Evolutionary conservation across 1,284 basidiomycete species (phyloP).

Genomic region (Cutaneotrichosporon cyanovorans): DNA sequence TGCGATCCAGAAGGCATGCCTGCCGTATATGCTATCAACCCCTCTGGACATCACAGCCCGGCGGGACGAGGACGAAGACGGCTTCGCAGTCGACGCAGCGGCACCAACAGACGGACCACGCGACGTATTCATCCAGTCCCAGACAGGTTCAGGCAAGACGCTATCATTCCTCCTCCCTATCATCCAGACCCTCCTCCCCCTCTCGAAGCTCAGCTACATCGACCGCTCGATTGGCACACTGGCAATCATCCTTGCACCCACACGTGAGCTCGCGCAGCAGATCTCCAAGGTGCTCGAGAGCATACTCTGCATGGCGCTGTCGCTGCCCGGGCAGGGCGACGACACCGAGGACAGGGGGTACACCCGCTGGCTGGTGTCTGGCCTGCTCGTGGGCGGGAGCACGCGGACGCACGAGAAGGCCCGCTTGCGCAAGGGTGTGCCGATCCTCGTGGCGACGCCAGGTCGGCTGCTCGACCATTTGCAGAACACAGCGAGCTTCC

Average conservation of each 20-base stretch:
- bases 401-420: conserved; percentile 68
- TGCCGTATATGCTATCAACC: conserved; percentile 60
- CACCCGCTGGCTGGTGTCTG: conserved; percentile 90
- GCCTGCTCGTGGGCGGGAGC: conserved; percentile 73
- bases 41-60: conserved; percentile 36
- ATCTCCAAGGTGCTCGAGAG: conserved; percentile 66
- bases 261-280: conserved; percentile 94
- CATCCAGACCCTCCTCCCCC: conserved; percentile 81
- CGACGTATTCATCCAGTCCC: conserved; percentile 92
- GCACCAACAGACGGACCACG: conserved; percentile 42
- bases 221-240: conserved; percentile 82
- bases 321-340: conserved; percentile 28
- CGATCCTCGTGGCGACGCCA: conserved; percentile 63
- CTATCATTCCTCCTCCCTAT: conserved; percentile 91
- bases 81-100: neutral
- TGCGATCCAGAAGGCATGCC: conserved; percentile 74
- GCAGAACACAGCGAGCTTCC: conserved; percentile 78
- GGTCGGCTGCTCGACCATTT: conserved; percentile 67
- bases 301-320: conserved; percentile 65
- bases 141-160: conserved; percentile 98
- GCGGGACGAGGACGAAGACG: conserved; percentile 15
- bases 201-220: conserved; percentile 79
- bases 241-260: conserved; percentile 84
- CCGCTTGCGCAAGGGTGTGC: conserved; percentile 61
- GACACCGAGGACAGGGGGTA: conserved; percentile 49